These are phyloP conservation scores for Lachancea sp. DNA, from an alignment of 805 yeast species.

Conservation along the genomic window DNA sequence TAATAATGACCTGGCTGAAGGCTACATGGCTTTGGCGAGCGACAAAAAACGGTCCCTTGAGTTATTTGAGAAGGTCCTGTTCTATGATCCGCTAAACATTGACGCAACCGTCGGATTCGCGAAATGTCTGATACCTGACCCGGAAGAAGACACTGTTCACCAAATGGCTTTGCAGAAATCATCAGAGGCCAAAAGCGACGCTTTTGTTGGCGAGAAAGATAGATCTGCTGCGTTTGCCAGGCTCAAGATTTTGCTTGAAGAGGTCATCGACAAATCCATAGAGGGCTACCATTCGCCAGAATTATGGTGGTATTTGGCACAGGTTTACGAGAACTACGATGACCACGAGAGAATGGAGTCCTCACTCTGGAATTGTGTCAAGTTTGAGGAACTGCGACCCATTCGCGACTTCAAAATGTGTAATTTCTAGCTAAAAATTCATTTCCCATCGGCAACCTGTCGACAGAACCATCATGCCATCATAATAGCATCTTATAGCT, in stretches of 20 bases:
- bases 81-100: constrained; percentile 41
- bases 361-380: constrained; percentile 58
- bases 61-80: constrained; percentile 60
- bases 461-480: too few species aligned
- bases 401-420: constrained; percentile 38
- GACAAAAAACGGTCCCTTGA: constrained; percentile 44
- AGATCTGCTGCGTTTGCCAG: constrained; percentile 55
- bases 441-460: too few species aligned
- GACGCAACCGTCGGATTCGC: constrained; percentile 52
- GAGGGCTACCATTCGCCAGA: constrained; percentile 47
- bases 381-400: constrained; percentile 55
- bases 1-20: constrained; percentile 23
- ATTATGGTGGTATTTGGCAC: constrained; percentile 62
- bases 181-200: not conserved
- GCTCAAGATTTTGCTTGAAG: constrained; percentile 37
- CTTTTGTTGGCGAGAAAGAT: constrained; percentile 52
- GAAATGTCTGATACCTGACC: constrained; percentile 42
- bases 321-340: constrained; percentile 52
- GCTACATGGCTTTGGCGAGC: constrained; percentile 33
- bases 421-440: constrained; percentile 19
- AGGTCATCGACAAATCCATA: constrained; percentile 30
- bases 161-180: not conserved
- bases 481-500: not conserved
- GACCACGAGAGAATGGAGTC: constrained; percentile 44
- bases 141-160: not conserved